A percentile compares a stretch with the other conserved stretches of the same genome.
These are phyloP conservation scores for Austroboletus niveus DNA, from an alignment of 1,284 basidiomycete genomes.

Conservation along the genomic window DNA sequence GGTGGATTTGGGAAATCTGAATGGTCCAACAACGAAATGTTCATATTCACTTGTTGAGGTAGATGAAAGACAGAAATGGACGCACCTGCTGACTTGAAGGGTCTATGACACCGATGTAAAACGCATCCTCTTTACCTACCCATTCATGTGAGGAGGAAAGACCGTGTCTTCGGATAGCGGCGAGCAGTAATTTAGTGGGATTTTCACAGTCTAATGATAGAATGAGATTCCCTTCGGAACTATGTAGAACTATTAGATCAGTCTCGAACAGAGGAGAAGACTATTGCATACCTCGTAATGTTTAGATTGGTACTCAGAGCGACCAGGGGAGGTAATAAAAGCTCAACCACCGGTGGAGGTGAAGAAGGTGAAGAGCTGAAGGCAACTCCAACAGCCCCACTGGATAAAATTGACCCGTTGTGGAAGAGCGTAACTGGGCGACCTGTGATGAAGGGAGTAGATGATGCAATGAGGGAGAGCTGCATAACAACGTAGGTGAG, in stretches of 20 bases:
- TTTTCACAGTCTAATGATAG: slow-evolving; percentile 62
- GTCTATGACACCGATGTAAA: slow-evolving; percentile 55
- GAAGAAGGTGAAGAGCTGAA: slow-evolving; percentile 34
- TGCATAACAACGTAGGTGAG: slow-evolving; percentile 28
- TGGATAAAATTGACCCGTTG: slow-evolving; percentile 52
- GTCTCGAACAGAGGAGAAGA: slow-evolving; percentile 2
- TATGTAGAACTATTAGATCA: slow-evolving; percentile 27
- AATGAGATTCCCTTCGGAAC: slow-evolving; percentile 80
- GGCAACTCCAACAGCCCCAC: slow-evolving; percentile 76
- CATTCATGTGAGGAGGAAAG: slow-evolving; percentile 22
- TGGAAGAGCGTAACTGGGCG: slow-evolving; percentile 75
- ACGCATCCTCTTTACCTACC: slow-evolving; percentile 60
- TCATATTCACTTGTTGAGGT: neutral
- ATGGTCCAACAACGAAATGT: neutral
- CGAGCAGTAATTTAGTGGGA: slow-evolving; percentile 68
- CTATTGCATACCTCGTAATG: slow-evolving; percentile 52
- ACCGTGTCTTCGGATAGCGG: slow-evolving; percentile 48
- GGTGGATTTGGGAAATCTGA: slow-evolving; percentile 48
- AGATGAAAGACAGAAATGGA: too few relatives aligned
- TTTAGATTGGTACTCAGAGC: slow-evolving; percentile 52
- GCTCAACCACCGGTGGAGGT: slow-evolving; percentile 26
- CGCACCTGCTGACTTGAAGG: slow-evolving; percentile 17
- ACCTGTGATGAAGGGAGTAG: slow-evolving; percentile 86
- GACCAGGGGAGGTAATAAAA: slow-evolving; percentile 53
- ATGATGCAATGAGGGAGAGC: slow-evolving; percentile 72